Conservation (phyloP, 2,329 filamentous ascomycete genomes). For the Colletotrichum sp. region DNA sequence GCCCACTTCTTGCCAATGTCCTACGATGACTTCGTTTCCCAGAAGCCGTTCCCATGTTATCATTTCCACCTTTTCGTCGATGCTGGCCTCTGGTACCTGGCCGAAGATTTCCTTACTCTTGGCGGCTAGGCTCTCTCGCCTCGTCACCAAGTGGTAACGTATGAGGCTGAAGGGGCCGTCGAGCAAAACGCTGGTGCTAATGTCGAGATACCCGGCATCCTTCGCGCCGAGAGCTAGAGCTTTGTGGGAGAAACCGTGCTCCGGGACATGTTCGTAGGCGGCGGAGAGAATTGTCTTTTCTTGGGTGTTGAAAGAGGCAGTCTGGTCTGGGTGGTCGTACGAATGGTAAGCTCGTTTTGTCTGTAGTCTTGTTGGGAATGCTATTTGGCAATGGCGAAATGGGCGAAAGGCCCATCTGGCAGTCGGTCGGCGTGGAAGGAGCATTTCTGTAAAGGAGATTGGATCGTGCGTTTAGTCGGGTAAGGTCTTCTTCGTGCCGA, state of each 20-base stretch:
- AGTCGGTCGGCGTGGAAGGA: background rate
- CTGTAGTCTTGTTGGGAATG: background rate
- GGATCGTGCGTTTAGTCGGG: background rate
- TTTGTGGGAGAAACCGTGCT: slow-evolving; percentile 79
- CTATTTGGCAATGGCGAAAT: background rate
- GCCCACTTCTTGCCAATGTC: slow-evolving; percentile 83
- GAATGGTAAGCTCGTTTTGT: slow-evolving; percentile 69
- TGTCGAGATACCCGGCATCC: slow-evolving; percentile 86
- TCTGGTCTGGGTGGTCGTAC: slow-evolving; percentile 67
- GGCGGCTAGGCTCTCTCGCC: slow-evolving; percentile 64
- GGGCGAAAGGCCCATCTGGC: background rate
- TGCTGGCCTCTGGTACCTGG: slow-evolving; percentile 31
- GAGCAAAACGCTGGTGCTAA: slow-evolving; percentile 82
- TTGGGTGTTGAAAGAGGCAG: slow-evolving; percentile 66
- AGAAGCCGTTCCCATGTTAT: slow-evolving; percentile 79
- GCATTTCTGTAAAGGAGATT: background rate
- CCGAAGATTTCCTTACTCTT: slow-evolving; percentile 44
- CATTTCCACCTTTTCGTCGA: slow-evolving; percentile 70
- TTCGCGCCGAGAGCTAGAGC: slow-evolving; percentile 79
- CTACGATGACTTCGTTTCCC: slow-evolving; percentile 75
- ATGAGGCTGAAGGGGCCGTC: slow-evolving; percentile 83
- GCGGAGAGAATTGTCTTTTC: slow-evolving; percentile 82
- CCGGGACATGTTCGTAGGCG: slow-evolving; percentile 79
- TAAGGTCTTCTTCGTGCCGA: background rate
- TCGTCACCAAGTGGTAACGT: slow-evolving; percentile 74